A percentile compares a stretch with the other conserved stretches of the same genome.
phyloP scores from a whole-genome alignment of 495 filamentous ascomycete genomes.

The Pyronema domesticum region DNA sequence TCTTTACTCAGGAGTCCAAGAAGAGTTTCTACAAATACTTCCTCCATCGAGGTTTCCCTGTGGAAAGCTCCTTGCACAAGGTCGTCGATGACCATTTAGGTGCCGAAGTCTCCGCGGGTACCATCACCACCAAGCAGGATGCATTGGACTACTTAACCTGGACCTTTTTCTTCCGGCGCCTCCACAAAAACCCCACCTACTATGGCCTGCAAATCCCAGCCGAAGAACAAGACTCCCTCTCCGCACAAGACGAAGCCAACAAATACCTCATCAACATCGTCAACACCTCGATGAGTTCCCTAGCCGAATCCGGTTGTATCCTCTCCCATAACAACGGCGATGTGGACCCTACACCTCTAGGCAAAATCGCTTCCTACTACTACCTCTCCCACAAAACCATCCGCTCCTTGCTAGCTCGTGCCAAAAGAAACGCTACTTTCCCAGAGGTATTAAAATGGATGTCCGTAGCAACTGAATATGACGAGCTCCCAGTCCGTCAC shows the following conservation, averaged over 20 bases:
- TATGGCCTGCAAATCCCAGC: conserved; percentile 89
- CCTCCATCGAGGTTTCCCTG: conserved; percentile 91
- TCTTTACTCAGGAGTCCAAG: conserved; percentile 93
- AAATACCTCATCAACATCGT: conserved; percentile 87
- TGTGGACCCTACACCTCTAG: conserved; percentile 70
- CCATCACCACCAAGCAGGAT: conserved; percentile 85
- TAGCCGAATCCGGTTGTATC: conserved; percentile 69
- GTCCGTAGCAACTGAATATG: conserved; percentile 83
- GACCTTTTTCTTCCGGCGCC: conserved; percentile 96
- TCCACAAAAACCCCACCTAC: conserved; percentile 97
- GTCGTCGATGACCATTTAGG: conserved; percentile 94
- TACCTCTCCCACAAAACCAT: conserved; percentile 88
- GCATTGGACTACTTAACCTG: conserved; percentile 95
- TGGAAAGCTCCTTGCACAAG: conserved; percentile 89
- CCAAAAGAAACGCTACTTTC: conserved; percentile 61
- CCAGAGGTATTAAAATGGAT: conserved; percentile 84
- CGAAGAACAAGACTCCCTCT: conserved; percentile 80
- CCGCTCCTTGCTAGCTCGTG: conserved; percentile 56
- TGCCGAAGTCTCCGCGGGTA: conserved; percentile 85
- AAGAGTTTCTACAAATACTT: conserved; percentile 99
- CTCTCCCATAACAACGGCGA: conserved; percentile 69
- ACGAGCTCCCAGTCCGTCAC: conserved; percentile 94
- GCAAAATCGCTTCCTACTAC: conserved; percentile 99
- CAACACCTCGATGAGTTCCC: conserved; percentile 59
- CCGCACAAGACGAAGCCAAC: conserved; percentile 68